These are phyloP conservation scores for Botrytis galanthina DNA, from an alignment of 2,329 filamentous ascomycete species.

Conservation along the genomic window DNA sequence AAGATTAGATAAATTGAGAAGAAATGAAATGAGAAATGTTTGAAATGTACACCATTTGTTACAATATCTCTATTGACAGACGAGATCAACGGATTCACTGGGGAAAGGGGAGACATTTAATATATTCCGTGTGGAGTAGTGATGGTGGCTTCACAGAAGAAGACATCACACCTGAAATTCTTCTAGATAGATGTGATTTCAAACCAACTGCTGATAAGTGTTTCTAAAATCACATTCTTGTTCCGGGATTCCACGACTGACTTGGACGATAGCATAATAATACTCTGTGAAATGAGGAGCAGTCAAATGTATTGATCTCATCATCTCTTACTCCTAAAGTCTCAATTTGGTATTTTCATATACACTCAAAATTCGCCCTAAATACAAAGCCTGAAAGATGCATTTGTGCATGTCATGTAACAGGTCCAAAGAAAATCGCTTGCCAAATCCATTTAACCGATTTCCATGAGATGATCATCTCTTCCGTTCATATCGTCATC, in stretches of 20 bases:
- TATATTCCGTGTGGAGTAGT: neutral
- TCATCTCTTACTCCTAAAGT: neutral
- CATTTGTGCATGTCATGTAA: neutral
- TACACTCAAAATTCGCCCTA: neutral
- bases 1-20: neutral
- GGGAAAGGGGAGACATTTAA: neutral
- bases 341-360: neutral
- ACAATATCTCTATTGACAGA: neutral
- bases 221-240: neutral
- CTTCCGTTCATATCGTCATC: neutral
- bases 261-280: neutral
- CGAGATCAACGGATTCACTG: neutral
- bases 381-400: conserved; percentile 12
- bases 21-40: neutral
- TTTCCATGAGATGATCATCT: neutral
- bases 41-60: neutral
- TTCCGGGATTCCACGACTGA: neutral
- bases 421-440: neutral
- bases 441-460: neutral
- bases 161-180: neutral
- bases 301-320: neutral
- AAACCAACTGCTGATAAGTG: neutral
- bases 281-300: neutral
- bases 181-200: neutral
- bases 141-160: neutral